Evolutionary conservation across 495 filamentous ascomycete species (phyloP).

Genomic region (Elaphomyces granulatus): DNA sequence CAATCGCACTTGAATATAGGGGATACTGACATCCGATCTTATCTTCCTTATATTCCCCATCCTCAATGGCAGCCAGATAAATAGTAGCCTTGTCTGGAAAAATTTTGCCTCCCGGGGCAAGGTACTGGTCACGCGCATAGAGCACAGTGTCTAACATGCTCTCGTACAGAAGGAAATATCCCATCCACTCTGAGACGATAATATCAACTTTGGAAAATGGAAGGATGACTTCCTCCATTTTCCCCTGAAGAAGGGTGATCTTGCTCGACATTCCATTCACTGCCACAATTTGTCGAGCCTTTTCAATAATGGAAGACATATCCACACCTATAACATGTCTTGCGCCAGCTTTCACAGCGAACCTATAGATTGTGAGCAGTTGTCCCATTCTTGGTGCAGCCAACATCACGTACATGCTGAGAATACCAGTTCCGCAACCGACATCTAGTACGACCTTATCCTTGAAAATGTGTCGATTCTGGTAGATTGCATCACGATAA

Average conservation of each 20-base stretch:
- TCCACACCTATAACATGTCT: slow-evolving; percentile 93
- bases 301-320: slow-evolving; percentile 92
- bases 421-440: slow-evolving; percentile 85
- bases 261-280: slow-evolving; percentile 67
- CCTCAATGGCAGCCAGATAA: slow-evolving; percentile 76
- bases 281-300: slow-evolving; percentile 81
- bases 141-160: slow-evolving; percentile 96
- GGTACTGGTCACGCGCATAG: slow-evolving; percentile 84
- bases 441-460: slow-evolving; percentile 97
- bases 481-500: slow-evolving; percentile 93
- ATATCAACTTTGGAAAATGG: slow-evolving; percentile 89
- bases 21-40: slow-evolving; percentile 60
- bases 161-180: slow-evolving; percentile 96
- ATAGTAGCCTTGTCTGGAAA: slow-evolving; percentile 85
- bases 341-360: slow-evolving; percentile 86
- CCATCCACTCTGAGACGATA: slow-evolving; percentile 99
- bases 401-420: slow-evolving; percentile 56
- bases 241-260: slow-evolving; percentile 85
- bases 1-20: neutral
- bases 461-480: slow-evolving; percentile 90
- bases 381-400: slow-evolving; percentile 1
- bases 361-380: slow-evolving; percentile 41
- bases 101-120: slow-evolving; percentile 68
- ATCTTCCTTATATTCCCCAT: slow-evolving; percentile 79
- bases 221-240: slow-evolving; percentile 88